phyloP scores from a whole-genome alignment of 2,329 filamentous ascomycete genomes.

The Penicillium griseofulvum region DNA sequence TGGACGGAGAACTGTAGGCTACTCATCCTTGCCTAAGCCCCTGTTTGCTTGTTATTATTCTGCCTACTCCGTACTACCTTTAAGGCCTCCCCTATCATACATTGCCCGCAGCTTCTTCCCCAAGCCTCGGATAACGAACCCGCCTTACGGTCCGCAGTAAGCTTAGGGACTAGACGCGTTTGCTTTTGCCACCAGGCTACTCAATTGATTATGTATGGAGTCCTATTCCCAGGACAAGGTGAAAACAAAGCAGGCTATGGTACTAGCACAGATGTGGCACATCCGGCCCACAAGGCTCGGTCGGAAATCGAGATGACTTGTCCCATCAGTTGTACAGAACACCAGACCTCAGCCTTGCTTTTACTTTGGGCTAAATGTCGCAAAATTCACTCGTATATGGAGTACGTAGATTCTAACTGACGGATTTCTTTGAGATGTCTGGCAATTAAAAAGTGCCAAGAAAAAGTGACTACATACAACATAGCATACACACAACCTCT shows the following conservation, averaged over 20 bases:
- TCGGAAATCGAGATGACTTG: neutral
- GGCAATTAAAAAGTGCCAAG: neutral
- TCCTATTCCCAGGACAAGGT: neutral
- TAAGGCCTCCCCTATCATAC: neutral
- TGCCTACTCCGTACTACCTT: neutral
- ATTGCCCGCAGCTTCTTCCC: neutral
- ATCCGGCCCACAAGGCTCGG: neutral
- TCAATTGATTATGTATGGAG: constrained; percentile 1
- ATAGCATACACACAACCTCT: neutral
- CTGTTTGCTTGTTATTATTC: constrained; percentile 1
- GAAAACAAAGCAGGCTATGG: neutral
- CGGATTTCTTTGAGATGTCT: neutral
- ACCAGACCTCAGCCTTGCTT: neutral
- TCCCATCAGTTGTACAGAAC: neutral
- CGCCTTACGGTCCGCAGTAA: neutral
- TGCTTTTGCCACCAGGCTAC: neutral
- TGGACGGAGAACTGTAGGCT: neutral
- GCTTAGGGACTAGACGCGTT: neutral
- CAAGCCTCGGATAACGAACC: neutral
- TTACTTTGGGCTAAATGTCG: neutral
- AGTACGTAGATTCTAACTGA: neutral
- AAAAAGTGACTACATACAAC: neutral
- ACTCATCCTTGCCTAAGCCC: neutral
- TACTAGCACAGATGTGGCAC: neutral
- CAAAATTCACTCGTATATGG: neutral